Evolutionary conservation across 805 yeast species (phyloP), one percentile per base, ranked within the genome.

Genomic region (Jamesozyma gamospora): DNA sequence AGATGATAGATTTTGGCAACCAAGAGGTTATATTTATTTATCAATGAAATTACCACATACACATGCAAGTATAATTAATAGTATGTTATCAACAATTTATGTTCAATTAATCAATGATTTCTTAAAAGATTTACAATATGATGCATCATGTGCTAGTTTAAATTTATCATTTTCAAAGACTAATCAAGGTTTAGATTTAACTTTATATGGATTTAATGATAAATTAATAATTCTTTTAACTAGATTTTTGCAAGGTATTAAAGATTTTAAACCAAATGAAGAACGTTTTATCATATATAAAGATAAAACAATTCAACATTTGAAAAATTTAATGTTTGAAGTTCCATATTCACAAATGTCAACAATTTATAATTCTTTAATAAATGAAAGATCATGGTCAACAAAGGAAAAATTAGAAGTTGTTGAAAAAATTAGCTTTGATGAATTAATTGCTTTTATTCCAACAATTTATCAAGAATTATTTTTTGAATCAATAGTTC

Each of bases 1-100:
- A 50, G 95, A 90, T 63, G 95, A 90, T 49, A 76, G 79, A 37
- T 83, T 90, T 55, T 76, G 82, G 67, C 82, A 84, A 14, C 98
- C 97, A 36, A 83, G 88, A 63, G 92, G 92, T 1, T 68, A 74
- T 36, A 74, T 87, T 25, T 73, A 74, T 30, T 56, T 85, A 39
- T 67, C 73, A 31, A 69, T 90, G 46, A 79, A 77, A 45, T 63
- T 77, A 32, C 94, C 95, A 1, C 66, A 71, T 11, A 67, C 82
- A 0, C 72, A 72, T 36, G 62, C 72, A 1, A 74, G 80, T n/a
- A 76, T 85, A 2, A 60, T 70, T 24, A 69, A 75, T 36, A 65
- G 77, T 2, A 72, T 82, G 31, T 62, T 73, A 45, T 69, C 88
- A 1, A 66, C 77, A 1, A 55, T 90, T 33, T 75, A 76, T 56